Evolutionary conservation across 1,284 basidiomycete genomes (phyloP).

Genomic region (Laetiporus sulphureus): DNA sequence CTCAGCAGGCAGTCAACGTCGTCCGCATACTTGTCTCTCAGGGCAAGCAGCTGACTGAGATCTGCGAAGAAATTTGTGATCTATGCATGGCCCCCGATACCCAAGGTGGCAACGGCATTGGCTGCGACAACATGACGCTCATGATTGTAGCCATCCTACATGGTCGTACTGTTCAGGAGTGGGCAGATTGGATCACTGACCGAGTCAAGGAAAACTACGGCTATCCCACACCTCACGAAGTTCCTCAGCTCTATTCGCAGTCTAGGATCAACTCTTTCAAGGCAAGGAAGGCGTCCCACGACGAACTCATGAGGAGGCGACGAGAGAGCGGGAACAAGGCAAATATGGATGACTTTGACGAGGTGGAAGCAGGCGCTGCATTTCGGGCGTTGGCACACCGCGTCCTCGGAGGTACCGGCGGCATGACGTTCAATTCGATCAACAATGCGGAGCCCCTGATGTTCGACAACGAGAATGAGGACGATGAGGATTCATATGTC

Average conservation of each 20-base stretch:
- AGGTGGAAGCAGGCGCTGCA: not conserved
- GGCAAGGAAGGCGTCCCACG: slow-evolving; percentile 45
- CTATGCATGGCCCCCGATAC: slow-evolving; percentile 94
- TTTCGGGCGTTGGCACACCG: slow-evolving; percentile 25
- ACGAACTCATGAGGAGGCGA: slow-evolving; percentile 29
- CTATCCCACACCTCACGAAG: slow-evolving; percentile 61
- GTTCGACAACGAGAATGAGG: slow-evolving; percentile 41
- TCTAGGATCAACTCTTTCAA: slow-evolving; percentile 54
- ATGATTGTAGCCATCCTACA: slow-evolving; percentile 86
- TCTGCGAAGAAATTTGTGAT: slow-evolving; percentile 89
- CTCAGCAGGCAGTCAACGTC: slow-evolving; percentile 91
- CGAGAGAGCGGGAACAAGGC: too few species aligned
- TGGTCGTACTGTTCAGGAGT: slow-evolving; percentile 85
- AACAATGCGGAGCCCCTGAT: slow-evolving; percentile 9
- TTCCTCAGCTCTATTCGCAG: slow-evolving; percentile 64
- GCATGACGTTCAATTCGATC: slow-evolving; percentile 52
- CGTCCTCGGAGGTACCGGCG: slow-evolving; percentile 43
- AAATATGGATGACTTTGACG: not conserved
- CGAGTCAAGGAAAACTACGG: slow-evolving; percentile 74
- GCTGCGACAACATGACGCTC: slow-evolving; percentile 99
- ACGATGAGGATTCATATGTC: slow-evolving; percentile 47
- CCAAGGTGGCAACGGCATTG: slow-evolving; percentile 86
- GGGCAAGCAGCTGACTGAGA: slow-evolving; percentile 73
- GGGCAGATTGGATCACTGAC: slow-evolving; percentile 89
- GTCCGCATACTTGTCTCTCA: slow-evolving; percentile 81